Conservation (phyloP, 2,329 filamentous ascomycete species). For the Mariannaea sp. region DNA sequence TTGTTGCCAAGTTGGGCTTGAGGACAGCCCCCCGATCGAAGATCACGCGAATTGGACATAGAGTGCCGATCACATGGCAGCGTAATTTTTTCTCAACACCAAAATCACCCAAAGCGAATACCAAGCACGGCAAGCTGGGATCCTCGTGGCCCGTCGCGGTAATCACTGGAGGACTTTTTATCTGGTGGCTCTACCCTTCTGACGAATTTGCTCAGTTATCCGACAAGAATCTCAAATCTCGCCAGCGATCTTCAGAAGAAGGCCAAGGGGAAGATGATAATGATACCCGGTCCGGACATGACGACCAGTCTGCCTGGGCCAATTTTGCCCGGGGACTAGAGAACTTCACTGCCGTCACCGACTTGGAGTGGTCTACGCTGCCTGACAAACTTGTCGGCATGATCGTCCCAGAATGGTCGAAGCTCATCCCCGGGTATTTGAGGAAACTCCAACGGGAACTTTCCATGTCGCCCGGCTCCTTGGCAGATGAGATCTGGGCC, state of each 20-base stretch:
- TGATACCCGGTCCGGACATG: constrained; percentile 24
- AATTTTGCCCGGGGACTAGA: constrained; percentile 54
- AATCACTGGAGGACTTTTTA: constrained; percentile 44
- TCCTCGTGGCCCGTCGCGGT: constrained; percentile 41
- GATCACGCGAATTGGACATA: constrained; percentile 15
- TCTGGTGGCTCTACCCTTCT: constrained; percentile 51
- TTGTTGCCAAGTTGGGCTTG: constrained; percentile 13
- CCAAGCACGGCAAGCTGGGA: constrained; percentile 30
- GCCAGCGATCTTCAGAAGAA: constrained; percentile 22
- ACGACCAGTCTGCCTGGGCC: constrained; percentile 51
- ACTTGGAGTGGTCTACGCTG: constrained; percentile 59
- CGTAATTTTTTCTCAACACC: constrained; percentile 26
- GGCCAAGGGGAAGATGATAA: constrained; percentile 14
- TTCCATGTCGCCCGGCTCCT: constrained; percentile 82
- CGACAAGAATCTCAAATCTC: constrained; percentile 16
- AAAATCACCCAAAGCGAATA: constrained; percentile 14
- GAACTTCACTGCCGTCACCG: constrained; percentile 58
- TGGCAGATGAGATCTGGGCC: constrained; percentile 91
- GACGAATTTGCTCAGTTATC: constrained; percentile 49
- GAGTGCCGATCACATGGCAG: constrained; percentile 16
- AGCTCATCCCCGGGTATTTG: constrained; percentile 73
- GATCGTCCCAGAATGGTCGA: constrained; percentile 84
- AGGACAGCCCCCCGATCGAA: constrained; percentile 27
- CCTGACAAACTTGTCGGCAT: constrained; percentile 68
- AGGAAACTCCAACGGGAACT: constrained; percentile 86